Conservation (phyloP, 331 rosid species). For the Pyracantha coccinea region DNA sequence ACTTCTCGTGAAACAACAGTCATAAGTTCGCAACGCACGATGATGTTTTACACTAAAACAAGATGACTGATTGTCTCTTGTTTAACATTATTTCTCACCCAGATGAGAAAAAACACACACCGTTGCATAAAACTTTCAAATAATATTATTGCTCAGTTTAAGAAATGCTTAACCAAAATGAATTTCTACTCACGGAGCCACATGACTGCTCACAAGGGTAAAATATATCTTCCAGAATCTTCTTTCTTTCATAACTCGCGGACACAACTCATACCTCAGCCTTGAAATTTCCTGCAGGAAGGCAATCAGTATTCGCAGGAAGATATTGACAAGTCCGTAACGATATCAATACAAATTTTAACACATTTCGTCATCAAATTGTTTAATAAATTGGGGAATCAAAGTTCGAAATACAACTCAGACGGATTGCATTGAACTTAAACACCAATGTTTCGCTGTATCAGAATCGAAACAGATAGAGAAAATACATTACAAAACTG, state of each 20-base stretch:
- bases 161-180: conserved; percentile 5
- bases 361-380: neutral
- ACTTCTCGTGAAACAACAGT: neutral
- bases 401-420: neutral
- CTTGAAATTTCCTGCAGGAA: conserved; percentile 77
- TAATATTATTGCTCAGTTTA: neutral
- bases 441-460: neutral
- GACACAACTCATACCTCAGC: conserved; percentile 88
- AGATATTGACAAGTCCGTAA: too few relatives aligned
- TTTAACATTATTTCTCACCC: neutral
- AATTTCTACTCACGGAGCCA: conserved; percentile 81
- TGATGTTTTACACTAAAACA: neutral
- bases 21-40: neutral
- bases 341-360: too few relatives aligned
- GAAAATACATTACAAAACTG: neutral
- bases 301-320: conserved; percentile 5
- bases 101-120: neutral
- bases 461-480: neutral
- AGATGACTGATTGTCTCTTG: neutral
- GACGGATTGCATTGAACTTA: neutral
- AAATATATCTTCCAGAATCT: conserved; percentile 87
- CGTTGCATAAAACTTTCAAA: neutral
- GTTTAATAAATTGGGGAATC: neutral
- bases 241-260: conserved; percentile 77
- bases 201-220: conserved; percentile 87